Evolutionary conservation across 176 grass and related monocot genomes (phyloP), one percentile per base, ranked within the genome.

Genomic region (Miscanthus lutarioriparius): DNA sequence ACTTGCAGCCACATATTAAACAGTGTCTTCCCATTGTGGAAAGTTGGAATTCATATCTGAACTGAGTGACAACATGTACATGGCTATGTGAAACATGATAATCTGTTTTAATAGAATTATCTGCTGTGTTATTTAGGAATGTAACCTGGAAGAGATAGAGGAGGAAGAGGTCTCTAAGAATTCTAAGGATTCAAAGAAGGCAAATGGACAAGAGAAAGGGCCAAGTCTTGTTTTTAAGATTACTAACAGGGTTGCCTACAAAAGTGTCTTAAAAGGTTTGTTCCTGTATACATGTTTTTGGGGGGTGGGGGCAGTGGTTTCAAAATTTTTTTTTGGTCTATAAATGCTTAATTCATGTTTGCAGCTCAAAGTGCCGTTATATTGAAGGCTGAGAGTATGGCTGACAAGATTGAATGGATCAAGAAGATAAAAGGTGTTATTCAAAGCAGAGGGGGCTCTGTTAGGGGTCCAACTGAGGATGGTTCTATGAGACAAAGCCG

Each of bases 191-290:
- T 94, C 93, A 73, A 95, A 92, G 64, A 99, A 97, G 49, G 82
- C 88, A 10, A 97, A 97, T 91, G 95, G 93, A 58, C 22, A 79
- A 78, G 93, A 95, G 72, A 96, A 95, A 96, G 86, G 81, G 51
- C 87, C 87, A 66, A 92, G 93, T 82, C 91, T 99, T 85, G 61
- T 96, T 41, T 99, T 99, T 92, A 99, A 96, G 89, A 89, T 99
- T 82, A 99, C 96, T 53, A 95, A 93, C 91, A 99, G 91, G 75
- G 91, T 94, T 81, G 89, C 93, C 49, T 99, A 99, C 68, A 99
- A 99, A 87, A 94, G 87, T 83, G 96, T 99, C 72, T 78, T 99
- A 45, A 99, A 99, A 99, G 89, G 96, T 99, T 78, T 27, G 27
- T 80, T 26, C 38, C 38, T 22, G 28, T 70, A 44, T 26, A 74